Conservation (phyloP, 2,329 filamentous ascomycete species). For the Exophiala xenobiotica region DNA sequence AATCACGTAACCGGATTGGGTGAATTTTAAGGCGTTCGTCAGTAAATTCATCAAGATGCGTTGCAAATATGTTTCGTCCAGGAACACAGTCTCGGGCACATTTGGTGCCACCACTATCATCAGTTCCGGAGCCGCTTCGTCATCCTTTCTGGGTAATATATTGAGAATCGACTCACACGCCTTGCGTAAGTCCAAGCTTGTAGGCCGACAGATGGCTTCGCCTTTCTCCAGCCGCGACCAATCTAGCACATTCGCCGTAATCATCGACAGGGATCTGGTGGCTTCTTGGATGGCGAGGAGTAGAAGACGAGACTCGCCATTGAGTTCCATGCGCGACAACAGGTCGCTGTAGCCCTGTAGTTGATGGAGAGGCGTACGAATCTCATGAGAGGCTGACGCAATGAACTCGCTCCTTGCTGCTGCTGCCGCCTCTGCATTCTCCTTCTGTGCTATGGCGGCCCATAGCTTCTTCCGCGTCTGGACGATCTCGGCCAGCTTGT, state of each 20-base stretch:
- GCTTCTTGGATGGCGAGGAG: constrained; percentile 37
- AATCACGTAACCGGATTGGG: constrained; percentile 58
- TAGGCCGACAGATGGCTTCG: constrained; percentile 35
- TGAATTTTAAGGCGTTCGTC: constrained; percentile 38
- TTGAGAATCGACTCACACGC: constrained; percentile 38
- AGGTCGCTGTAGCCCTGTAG: constrained; percentile 40
- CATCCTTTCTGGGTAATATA: constrained; percentile 36
- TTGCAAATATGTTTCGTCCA: constrained; percentile 39
- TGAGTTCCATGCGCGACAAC: constrained; percentile 35
- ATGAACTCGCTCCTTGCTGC: constrained; percentile 37
- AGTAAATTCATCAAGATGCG: constrained; percentile 48
- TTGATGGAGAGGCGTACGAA: constrained; percentile 39
- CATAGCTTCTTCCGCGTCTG: constrained; percentile 36
- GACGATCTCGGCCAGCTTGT: constrained; percentile 38
- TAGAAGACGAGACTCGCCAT: constrained; percentile 35
- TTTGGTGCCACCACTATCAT: constrained; percentile 36
- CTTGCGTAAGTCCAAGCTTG: constrained; percentile 34
- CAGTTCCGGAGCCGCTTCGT: constrained; percentile 35
- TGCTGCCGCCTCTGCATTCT: constrained; percentile 36
- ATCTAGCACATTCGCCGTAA: constrained; percentile 40
- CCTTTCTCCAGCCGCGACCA: constrained; percentile 40
- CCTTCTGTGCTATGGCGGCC: constrained; percentile 37
- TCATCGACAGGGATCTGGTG: constrained; percentile 38
- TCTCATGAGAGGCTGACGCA: constrained; percentile 39
- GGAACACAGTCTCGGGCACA: constrained; percentile 35